Conservation (phyloP, 169 alveolate species). For the Plasmodium gaboni region DNA sequence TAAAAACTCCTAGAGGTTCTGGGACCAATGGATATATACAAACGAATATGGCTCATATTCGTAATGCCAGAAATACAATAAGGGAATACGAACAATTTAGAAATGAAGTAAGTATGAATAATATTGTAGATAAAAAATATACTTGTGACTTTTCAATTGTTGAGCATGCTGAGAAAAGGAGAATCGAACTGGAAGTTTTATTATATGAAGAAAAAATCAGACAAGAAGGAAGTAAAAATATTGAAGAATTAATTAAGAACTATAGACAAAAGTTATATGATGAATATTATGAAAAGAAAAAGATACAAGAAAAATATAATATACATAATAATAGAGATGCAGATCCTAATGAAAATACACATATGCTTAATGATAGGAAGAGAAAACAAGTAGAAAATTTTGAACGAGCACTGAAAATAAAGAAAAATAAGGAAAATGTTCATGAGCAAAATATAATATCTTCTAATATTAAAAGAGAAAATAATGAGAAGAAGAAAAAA, state of each 20-base stretch:
- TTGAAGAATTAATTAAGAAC: constrained; percentile 46
- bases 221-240: constrained; percentile 42
- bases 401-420: constrained; percentile 40
- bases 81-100: constrained; percentile 69
- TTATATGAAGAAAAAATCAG: constrained; percentile 62
- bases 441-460: neutral
- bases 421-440: constrained; percentile 16
- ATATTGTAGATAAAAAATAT: constrained; percentile 49
- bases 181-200: constrained; percentile 64
- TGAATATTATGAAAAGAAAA: constrained; percentile 69
- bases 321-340: constrained; percentile 12
- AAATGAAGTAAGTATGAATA: constrained; percentile 53
- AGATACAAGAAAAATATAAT: constrained; percentile 25
- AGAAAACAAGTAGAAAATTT: constrained; percentile 68
- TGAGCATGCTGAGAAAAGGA: constrained; percentile 75
- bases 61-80: constrained; percentile 56
- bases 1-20: constrained; percentile 87
- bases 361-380: constrained; percentile 70
- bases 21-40: constrained; percentile 89
- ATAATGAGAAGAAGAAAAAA: neutral
- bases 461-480: neutral
- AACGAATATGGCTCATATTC: constrained; percentile 81
- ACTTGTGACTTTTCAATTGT: constrained; percentile 76
- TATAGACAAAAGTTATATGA: constrained; percentile 70
- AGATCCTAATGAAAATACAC: constrained; percentile 63